Conservation (phyloP, 331 rosid species). For the Pyrus hybrid region DNA sequence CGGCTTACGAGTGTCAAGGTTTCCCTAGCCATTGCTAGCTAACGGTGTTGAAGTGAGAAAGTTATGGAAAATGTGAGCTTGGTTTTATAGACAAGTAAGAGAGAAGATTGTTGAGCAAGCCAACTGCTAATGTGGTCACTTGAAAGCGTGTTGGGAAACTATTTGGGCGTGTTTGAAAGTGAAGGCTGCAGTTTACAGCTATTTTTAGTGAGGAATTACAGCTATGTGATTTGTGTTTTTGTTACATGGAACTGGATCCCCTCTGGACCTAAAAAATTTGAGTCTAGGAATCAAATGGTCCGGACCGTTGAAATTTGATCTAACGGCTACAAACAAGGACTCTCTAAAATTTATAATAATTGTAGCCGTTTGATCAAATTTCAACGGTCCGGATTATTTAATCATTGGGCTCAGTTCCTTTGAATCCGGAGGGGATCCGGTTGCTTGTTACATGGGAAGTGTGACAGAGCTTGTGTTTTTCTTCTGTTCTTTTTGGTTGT, state of each 20-base stretch:
- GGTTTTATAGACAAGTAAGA: background rate
- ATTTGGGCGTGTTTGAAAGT: background rate
- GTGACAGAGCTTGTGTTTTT: background rate
- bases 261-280: too few species aligned
- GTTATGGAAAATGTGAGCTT: background rate
- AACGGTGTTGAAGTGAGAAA: background rate
- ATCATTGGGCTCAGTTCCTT: too few species aligned
- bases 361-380: too few species aligned
- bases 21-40: constrained; percentile 23
- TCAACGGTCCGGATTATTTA: too few species aligned
- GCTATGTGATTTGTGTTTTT: background rate
- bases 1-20: constrained; percentile 4
- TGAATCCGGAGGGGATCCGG: too few species aligned
- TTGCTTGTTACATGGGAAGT: background rate
- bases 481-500: background rate
- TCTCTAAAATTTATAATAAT: too few species aligned
- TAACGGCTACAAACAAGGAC: too few species aligned
- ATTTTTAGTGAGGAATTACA: background rate
- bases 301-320: too few species aligned
- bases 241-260: too few species aligned
- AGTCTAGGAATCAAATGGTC: too few species aligned
- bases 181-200: background rate
- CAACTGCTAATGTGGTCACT: background rate
- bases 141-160: constrained; percentile 14
- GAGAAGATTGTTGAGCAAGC: constrained; percentile 10